Evolutionary conservation across 257 asterid species (phyloP), one percentile per base, ranked within the genome.

Genomic region (Marsdenia floribunda): DNA sequence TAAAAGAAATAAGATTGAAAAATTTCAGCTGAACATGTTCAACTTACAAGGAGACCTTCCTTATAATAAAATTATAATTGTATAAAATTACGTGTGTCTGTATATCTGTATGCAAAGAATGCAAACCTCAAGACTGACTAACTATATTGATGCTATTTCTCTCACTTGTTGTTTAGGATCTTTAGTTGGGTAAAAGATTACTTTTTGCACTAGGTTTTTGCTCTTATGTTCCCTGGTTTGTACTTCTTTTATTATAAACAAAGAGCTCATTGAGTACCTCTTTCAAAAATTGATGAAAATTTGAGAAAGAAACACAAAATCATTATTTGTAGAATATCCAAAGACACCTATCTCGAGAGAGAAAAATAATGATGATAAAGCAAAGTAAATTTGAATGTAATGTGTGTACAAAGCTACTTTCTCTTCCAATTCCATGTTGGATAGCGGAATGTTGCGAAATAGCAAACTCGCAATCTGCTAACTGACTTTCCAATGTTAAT

Each of bases 401-500:
- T 49, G 54, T 49, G 21, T 52, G 49, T 29, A 29, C 33, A 14
- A 16, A 53, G 59, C 24, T 24, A 53, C 33, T 2, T 53, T 6
- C 33, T 29, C 1, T 29, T 29, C 33, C 33, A 29, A 85, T 71
- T 76, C 89, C 89, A 67, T 81, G 86, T 10, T 87, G 82, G 65
- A 81, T 85, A 68, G 86, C 93, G 58, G 90, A 88, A 79, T 94
- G 98, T 81, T 93, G 98, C 35, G 96, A 81, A 84, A 91, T 88
- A 29, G 95, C 90, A 83, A 91, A 94, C 80, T 92, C 97, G 97
- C 98, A 94, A 77, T 91, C 97, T 60, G 91, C 86, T 79, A 94
- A 86, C 81, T 94, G 97, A 59, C 76, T 80, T 86, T 90, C 88
- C 61, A 97, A 85, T 47, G 99, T 97, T 74, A 82, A 85, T 87